Evolutionary conservation across 257 asterid species (phyloP).

Genomic region (Scutellaria galericulata): DNA sequence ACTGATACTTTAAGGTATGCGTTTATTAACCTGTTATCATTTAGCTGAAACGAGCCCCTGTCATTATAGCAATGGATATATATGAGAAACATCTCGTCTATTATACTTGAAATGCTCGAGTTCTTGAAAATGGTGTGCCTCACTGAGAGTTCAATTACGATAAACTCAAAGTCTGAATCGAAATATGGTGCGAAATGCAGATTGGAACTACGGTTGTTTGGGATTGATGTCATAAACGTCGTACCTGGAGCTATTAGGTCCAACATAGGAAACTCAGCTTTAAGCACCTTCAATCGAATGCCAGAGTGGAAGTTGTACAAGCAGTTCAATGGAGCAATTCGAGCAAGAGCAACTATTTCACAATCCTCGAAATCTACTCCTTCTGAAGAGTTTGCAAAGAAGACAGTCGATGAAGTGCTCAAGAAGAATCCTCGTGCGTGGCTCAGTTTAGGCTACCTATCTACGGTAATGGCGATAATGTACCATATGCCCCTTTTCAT

Average conservation of each 20-base stretch:
- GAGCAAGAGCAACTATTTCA: conserved; percentile 66
- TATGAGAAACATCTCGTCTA: neutral
- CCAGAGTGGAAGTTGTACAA: conserved; percentile 94
- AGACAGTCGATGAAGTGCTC: conserved; percentile 69
- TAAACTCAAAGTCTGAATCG: neutral
- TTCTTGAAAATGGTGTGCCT: neutral
- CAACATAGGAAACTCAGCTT: conserved; percentile 71
- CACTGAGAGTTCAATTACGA: neutral
- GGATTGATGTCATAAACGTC: conserved; percentile 68
- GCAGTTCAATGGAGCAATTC: conserved; percentile 64
- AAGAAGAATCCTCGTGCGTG: conserved; percentile 76
- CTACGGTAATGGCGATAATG: conserved; percentile 56
- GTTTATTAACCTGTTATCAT: neutral
- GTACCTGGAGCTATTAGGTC: conserved; percentile 91
- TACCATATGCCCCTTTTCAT: conserved; percentile 66
- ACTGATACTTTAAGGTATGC: conserved; percentile 77
- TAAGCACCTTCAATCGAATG: conserved; percentile 56
- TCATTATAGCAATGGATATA: neutral
- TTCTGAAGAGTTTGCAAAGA: conserved; percentile 80
- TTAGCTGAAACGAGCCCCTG: neutral
- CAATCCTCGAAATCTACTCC: conserved; percentile 74
- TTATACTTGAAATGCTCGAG: neutral
- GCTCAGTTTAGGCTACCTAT: conserved; percentile 69
- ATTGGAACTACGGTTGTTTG: conserved; percentile 50
- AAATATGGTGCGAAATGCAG: conserved; percentile 35